These are phyloP conservation scores for Artemisia tridentata DNA, from an alignment of 129 eudicot genomes.

Conservation along the genomic window DNA sequence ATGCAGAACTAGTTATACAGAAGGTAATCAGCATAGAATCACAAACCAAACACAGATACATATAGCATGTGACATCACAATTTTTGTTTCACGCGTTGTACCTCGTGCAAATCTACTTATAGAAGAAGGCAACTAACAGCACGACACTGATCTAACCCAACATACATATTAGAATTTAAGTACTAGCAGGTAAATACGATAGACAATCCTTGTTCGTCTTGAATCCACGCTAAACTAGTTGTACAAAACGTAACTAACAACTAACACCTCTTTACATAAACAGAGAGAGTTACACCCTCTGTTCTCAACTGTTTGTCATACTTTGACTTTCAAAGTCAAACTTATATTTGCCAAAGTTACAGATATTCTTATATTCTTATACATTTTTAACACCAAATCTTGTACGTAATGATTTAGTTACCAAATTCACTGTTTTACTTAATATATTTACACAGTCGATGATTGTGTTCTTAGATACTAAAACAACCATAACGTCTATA, in stretches of 20 bases:
- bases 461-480: not conserved
- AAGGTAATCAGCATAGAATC: not conserved
- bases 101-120: not conserved
- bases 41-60: not conserved
- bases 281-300: not conserved
- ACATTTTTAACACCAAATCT: not conserved
- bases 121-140: not conserved
- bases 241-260: not conserved
- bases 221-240: not conserved
- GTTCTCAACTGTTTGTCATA: not conserved
- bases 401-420: not conserved
- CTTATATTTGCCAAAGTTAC: not conserved
- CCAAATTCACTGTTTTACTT: not conserved
- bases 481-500: not conserved
- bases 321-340: slow-evolving; percentile 12
- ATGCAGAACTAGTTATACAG: slow-evolving; percentile 9
- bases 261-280: not conserved
- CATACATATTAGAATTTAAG: too few species aligned
- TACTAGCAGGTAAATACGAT: not conserved
- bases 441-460: not conserved
- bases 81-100: too few species aligned
- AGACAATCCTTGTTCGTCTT: not conserved
- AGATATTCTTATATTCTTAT: not conserved
- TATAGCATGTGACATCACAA: not conserved
- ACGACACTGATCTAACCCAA: slow-evolving; percentile 2